Base-by-base conservation (phyloP, 805 yeast genomes). In the Wickerhamiella lipophila region DNA sequence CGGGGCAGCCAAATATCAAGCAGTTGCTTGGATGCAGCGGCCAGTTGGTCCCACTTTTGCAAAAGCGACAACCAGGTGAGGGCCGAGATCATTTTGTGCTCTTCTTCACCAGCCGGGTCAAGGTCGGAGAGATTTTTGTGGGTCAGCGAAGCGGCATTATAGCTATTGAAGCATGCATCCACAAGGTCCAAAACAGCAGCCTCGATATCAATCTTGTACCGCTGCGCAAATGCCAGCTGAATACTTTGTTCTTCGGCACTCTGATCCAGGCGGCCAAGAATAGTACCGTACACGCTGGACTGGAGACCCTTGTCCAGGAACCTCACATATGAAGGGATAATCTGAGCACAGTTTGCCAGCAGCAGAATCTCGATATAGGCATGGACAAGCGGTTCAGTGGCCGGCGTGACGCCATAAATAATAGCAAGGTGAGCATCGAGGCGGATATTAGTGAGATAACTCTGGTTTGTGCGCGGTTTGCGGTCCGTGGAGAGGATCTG, bases 291-390 rank as follows among this genome's bases (percentile, higher is more conserved):
- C 19, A 22, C 27, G 3, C 12, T 8, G 15, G 36, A 12, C 23
- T 44, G 47, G 12, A 18, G 7, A 15, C 23, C 16, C 6, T 12
- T 7, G 12, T n/a, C 18, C 16, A 44, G 15, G 16, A 44, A 44
- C 11, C 47, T 23, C 16, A 44, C 18, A 23, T 44, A 44, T 26
- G 47, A 30, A 18, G 46, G 38, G 27, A 30, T 26, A 2, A 16
- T 6, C 13, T 29, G 22, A 8, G 30, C 7, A 3, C 16, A 5
- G 11, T 34, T 30, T 7, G 22, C 25, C 25, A 21, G 6, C 16
- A 42, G 2, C n/a, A 42, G 27, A 18, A 16, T 19, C 21, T 42
- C 46, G 18, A 42, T 42, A 22, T 42, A 42, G 16, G 46, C 46
- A 3, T 42, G 39, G 3, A 42, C 13, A 29, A 42, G 46, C 13